phyloP scores from a whole-genome alignment of 2,329 filamentous ascomycete genomes.

The Penicillium sumatraense region DNA sequence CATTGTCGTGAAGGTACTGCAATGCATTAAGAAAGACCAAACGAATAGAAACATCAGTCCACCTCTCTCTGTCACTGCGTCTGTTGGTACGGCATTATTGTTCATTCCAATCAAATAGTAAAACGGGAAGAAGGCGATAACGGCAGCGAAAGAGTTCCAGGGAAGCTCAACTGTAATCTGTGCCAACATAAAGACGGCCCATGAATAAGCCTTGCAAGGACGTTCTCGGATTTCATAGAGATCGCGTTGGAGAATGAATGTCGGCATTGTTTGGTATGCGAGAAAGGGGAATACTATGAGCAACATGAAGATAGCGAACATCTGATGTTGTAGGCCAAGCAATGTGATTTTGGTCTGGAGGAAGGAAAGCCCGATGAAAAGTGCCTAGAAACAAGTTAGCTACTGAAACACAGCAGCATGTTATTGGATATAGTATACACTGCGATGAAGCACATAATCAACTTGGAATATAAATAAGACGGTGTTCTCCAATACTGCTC shows the following conservation, averaged over 20 bases:
- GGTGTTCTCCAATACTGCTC: constrained; percentile 89
- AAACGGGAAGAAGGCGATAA: constrained; percentile 63
- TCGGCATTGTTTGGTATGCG: constrained; percentile 57
- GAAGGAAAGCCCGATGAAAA: constrained; percentile 80
- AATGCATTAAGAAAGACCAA: constrained; percentile 69
- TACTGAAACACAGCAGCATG: background rate
- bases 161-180: constrained; percentile 73
- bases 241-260: constrained; percentile 59
- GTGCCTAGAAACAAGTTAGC: constrained; percentile 51
- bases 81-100: constrained; percentile 35
- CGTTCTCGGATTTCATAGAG: constrained; percentile 63
- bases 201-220: constrained; percentile 71
- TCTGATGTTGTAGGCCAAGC: constrained; percentile 83
- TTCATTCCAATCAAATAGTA: constrained; percentile 63
- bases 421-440: no score
- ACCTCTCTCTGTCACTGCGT: constrained; percentile 54
- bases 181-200: constrained; percentile 70
- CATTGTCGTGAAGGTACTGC: constrained; percentile 71
- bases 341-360: constrained; percentile 71
- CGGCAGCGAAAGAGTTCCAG: constrained; percentile 62
- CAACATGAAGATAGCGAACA: constrained; percentile 84
- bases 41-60: constrained; percentile 66
- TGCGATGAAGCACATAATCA: constrained; percentile 44
- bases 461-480: constrained; percentile 82
- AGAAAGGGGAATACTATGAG: constrained; percentile 72